A percentile compares a stretch with the other conserved stretches of the same genome.
These are phyloP conservation scores for Fusarium sublunatum DNA, from an alignment of 2,329 filamentous ascomycete genomes.

Conservation along the genomic window DNA sequence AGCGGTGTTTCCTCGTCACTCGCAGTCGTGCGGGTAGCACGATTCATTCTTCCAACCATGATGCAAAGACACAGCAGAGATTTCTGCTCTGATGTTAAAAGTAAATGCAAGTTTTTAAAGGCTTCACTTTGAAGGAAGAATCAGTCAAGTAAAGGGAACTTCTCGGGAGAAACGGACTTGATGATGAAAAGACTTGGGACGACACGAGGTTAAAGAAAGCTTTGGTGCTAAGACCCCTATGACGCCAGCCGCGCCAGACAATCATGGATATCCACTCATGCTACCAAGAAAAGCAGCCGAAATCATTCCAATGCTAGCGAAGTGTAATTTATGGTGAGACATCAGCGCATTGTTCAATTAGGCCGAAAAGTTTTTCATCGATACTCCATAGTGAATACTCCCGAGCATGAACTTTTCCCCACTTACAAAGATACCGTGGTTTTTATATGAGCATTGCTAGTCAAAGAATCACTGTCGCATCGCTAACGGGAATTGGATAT, in stretches of 20 bases:
- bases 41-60: constrained; percentile 14
- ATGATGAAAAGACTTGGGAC: background rate
- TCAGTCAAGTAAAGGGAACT: background rate
- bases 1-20: constrained; percentile 40
- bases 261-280: constrained; percentile 28
- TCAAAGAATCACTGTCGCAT: no score
- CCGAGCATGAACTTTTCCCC: background rate
- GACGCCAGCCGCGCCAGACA: constrained; percentile 26
- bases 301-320: constrained; percentile 6
- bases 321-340: constrained; percentile 1
- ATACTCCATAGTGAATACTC: background rate
- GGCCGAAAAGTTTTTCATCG: background rate
- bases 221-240: constrained; percentile 30
- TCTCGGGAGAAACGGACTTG: background rate
- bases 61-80: background rate
- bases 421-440: no score
- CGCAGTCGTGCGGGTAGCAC: background rate
- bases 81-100: no score
- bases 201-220: constrained; percentile 26
- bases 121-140: background rate
- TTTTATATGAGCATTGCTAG: no score
- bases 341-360: background rate
- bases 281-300: constrained; percentile 15
- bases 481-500: no score
- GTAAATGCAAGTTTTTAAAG: background rate